Percentiles rank a stretch among this genome's conserved stretches.
These are phyloP conservation scores for Leucaena leucocephala DNA, from an alignment of 306 rosid genomes.

Conservation along the genomic window DNA sequence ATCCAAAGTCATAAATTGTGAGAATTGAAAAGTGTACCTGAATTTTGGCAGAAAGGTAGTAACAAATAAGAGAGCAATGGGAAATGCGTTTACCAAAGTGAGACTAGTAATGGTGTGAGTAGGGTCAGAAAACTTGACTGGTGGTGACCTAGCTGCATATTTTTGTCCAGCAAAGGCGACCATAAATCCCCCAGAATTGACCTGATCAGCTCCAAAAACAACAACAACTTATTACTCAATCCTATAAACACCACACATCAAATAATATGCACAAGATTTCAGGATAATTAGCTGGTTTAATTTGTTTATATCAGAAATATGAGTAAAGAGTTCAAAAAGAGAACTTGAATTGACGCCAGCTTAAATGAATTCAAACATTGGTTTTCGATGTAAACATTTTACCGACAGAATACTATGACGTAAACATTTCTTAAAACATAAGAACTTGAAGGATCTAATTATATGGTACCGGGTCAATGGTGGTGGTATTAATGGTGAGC, in stretches of 20 bases:
- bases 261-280: neutral
- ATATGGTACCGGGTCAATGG: conserved; percentile 46
- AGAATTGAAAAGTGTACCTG: too few relatives aligned
- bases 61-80: neutral
- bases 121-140: conserved; percentile 62
- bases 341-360: neutral
- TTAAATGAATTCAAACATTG: neutral
- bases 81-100: conserved; percentile 64
- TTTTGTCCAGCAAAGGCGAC: conserved; percentile 94
- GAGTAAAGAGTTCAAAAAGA: neutral
- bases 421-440: neutral
- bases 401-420: neutral
- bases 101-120: conserved; percentile 68
- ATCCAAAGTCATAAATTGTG: neutral
- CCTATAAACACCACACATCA: conserved; percentile 4
- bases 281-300: neutral
- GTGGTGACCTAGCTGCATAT: conserved; percentile 92
- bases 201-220: conserved; percentile 43
- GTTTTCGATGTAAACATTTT: neutral
- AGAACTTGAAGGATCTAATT: too few relatives aligned
- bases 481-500: conserved; percentile 53
- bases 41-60: neutral
- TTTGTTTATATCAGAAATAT: neutral
- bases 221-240: neutral
- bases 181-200: conserved; percentile 56